Base-by-base conservation (phyloP, 176 grass and related monocot species). In the Lolium multiflorum region DNA sequence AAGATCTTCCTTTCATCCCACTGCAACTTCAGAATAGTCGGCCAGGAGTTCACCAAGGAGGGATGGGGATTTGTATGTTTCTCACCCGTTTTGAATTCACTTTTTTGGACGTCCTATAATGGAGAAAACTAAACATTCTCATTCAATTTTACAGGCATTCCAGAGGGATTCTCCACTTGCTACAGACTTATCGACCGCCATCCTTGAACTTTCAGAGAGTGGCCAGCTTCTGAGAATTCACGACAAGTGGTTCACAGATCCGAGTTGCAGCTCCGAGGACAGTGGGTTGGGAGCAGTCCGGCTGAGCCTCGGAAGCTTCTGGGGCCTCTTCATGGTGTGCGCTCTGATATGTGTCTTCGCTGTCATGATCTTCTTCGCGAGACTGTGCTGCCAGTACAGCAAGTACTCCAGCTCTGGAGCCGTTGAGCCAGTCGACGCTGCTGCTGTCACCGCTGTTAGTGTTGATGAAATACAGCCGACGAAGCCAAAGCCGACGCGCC, bases 201-300 rank as follows among this genome's bases (percentile, higher is more conserved):
- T 35, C 31, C 31, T 35, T 35, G 31, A 90, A 72, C 90, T 98
- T 67, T 95, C 95, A 71, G 93, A 98, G 81, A 98, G 81, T 74
- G 95, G 93, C 6, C 91, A 95, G 14, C 95, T 95, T 52, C 93
- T 92, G 87, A 85, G 83, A 64, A 95, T 95, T 74, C 95, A 95
- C 1, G 85, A 98, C 52, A 81, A 92, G 81, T 98, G 93, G 92
- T 79, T 98, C n/a, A 28, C 65, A 9, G 16, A 4, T 3, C 50
- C 88, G 8, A 75, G 69, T 5, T 98, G 95, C 67, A 84, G 72
- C 57, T 69, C 85, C 11, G 89, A 95, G 24, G 83, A 88, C 28
- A 83, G 24, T 47, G 82, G 82, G 17, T 50, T 83, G 44, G 91
- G 61, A 43, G 89, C 89, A 75, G 89, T 77, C 12, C 86, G 77